These are phyloP conservation scores for Meyerozyma sp. DNA, from an alignment of 1,139 yeast genomes.

Conservation along the genomic window DNA sequence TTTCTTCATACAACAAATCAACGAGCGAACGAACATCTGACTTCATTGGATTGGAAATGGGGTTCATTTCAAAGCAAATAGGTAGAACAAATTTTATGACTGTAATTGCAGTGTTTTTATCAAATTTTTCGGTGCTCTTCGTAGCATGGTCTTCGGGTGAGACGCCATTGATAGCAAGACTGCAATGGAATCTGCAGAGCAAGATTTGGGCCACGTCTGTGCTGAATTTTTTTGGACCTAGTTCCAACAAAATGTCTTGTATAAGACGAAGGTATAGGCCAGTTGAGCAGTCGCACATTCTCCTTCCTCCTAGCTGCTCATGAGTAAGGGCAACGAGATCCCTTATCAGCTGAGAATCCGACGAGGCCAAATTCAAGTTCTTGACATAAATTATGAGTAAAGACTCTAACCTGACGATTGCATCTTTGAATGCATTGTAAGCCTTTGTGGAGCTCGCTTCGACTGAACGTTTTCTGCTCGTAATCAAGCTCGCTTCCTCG, in stretches of 20 bases:
- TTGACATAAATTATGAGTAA: slow-evolving; percentile 32
- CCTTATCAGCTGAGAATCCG: slow-evolving; percentile 15
- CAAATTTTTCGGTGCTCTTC: slow-evolving; percentile 29
- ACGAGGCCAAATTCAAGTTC: slow-evolving; percentile 11
- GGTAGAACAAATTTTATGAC: slow-evolving; percentile 61
- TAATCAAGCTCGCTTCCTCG: slow-evolving; percentile 45
- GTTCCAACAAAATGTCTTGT: slow-evolving; percentile 47
- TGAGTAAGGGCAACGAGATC: slow-evolving; percentile 59
- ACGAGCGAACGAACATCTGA: slow-evolving; percentile 68
- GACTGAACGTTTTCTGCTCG: slow-evolving; percentile 27
- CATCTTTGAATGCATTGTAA: slow-evolving; percentile 45
- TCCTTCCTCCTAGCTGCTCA: slow-evolving; percentile 63
- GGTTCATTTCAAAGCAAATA: slow-evolving; percentile 56
- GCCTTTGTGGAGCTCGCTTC: slow-evolving; percentile 24
- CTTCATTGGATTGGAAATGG: slow-evolving; percentile 51
- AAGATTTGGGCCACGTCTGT: slow-evolving; percentile 68
- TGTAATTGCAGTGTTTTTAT: slow-evolving; percentile 43
- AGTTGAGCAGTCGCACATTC: slow-evolving; percentile 60
- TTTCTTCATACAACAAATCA: slow-evolving; percentile 66
- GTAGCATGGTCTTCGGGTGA: slow-evolving; percentile 68
- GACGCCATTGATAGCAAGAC: slow-evolving; percentile 52
- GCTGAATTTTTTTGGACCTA: slow-evolving; percentile 31
- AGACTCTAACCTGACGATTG: slow-evolving; percentile 39
- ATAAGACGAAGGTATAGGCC: slow-evolving; percentile 61
- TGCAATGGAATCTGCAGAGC: slow-evolving; percentile 71